Evolutionary conservation across 2,329 filamentous ascomycete species (phyloP).

Genomic region (Mollisiaceae sp.): DNA sequence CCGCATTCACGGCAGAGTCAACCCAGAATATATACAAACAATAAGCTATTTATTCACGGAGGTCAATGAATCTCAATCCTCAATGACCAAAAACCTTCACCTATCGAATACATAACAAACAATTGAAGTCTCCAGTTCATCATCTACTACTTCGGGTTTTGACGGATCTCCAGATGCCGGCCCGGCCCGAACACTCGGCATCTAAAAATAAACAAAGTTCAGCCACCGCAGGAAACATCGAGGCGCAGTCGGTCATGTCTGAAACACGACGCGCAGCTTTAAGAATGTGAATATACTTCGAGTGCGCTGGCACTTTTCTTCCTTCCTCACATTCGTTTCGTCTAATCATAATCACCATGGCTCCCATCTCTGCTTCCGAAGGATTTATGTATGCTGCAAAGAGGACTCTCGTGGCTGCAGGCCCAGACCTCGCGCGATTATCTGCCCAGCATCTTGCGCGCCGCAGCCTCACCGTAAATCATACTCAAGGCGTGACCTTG

Average conservation of each 20-base stretch:
- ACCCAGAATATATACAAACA: no score
- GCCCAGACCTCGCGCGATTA: constrained; percentile 28
- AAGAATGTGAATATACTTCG: constrained; percentile 5
- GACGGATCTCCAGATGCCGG: background rate
- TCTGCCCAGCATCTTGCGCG: constrained; percentile 29
- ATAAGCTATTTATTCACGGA: no score
- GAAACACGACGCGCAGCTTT: background rate
- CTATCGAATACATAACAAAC: background rate
- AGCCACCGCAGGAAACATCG: background rate
- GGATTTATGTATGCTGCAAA: constrained; percentile 16
- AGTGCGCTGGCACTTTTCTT: constrained; percentile 1
- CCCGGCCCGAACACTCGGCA: background rate
- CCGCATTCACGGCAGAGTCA: no score
- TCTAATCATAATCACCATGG: constrained; percentile 9
- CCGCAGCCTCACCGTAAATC: constrained; percentile 48
- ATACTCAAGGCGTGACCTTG: constrained; percentile 73
- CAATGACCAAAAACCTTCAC: no score
- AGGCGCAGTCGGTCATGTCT: background rate
- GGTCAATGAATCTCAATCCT: no score
- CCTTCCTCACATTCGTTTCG: background rate
- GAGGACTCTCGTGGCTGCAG: constrained; percentile 22
- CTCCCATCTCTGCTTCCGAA: constrained; percentile 9
- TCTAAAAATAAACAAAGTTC: constrained; percentile 10
- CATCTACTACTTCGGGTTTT: background rate
- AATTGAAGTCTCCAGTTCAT: background rate